Conservation (phyloP, 2,329 filamentous ascomycete species). For the Clonostachys sp. region DNA sequence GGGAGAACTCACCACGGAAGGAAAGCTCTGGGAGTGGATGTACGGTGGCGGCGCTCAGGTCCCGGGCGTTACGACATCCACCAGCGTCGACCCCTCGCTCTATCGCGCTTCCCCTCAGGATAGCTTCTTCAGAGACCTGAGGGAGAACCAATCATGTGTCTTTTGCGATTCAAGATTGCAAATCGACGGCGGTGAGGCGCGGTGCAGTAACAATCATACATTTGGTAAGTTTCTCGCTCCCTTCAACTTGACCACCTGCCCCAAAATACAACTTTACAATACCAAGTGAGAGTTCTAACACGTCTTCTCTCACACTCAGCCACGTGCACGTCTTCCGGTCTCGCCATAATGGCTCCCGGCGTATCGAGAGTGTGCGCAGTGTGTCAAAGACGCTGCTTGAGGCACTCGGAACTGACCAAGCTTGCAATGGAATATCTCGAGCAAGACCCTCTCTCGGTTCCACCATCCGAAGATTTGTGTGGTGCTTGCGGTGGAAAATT, state of each 20-base stretch:
- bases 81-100: conserved; percentile 2
- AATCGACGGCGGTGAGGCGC: conserved; percentile 23
- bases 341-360: conserved; percentile 49
- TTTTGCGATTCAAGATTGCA: conserved; percentile 36
- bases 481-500: conserved; percentile 37
- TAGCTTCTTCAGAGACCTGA: conserved; percentile 29
- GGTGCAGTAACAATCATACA: conserved; percentile 30
- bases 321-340: conserved; percentile 47
- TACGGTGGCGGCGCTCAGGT: conserved; percentile 47
- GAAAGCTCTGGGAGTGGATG: conserved; percentile 52
- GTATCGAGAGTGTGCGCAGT: conserved; percentile 50
- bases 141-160: conserved; percentile 33
- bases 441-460: conserved; percentile 12
- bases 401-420: conserved; percentile 30
- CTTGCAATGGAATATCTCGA: conserved; percentile 23
- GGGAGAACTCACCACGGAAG: conserved; percentile 43
- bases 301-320: conserved; percentile 21
- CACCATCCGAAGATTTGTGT: conserved; percentile 25
- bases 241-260: not conserved
- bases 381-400: conserved; percentile 46
- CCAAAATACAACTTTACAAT: not conserved
- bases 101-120: conserved; percentile 17
- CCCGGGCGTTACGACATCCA: conserved; percentile 25
- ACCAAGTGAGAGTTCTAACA: not conserved
- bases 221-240: conserved; percentile 25